phyloP scores from a whole-genome alignment of 2,329 filamentous ascomycete genomes.

The Pseudocercospora cruenta region DNA sequence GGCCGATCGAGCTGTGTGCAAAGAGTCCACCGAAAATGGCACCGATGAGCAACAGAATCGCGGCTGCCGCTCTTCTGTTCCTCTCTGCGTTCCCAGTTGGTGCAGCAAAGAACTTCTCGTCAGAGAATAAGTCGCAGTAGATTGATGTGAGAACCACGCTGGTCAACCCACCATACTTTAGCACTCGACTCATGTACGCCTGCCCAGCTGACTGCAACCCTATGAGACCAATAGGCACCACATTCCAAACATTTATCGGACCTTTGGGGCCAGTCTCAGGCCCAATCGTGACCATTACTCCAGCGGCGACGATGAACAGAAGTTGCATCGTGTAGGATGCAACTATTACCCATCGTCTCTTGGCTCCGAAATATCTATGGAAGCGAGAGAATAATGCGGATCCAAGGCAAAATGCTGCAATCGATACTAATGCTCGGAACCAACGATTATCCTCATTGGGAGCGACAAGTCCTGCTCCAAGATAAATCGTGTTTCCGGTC shows the following conservation, averaged over 20 bases:
- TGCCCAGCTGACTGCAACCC: constrained; percentile 80
- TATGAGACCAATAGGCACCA: constrained; percentile 69
- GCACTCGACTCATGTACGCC: constrained; percentile 71
- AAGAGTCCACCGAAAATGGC: constrained; percentile 59
- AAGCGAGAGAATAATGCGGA: constrained; percentile 72
- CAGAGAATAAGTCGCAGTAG: constrained; percentile 79
- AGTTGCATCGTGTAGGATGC: constrained; percentile 46
- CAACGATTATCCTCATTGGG: constrained; percentile 58
- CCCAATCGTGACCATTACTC: constrained; percentile 49
- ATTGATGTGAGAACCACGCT: constrained; percentile 80
- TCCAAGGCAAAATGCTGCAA: constrained; percentile 71
- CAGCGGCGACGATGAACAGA: constrained; percentile 44
- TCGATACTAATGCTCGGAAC: constrained; percentile 73
- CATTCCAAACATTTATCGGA: constrained; percentile 45
- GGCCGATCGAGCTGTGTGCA: constrained; percentile 55
- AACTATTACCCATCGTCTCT: constrained; percentile 67
- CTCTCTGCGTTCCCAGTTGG: constrained; percentile 54
- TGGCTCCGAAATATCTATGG: constrained; percentile 65
- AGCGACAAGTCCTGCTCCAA: constrained; percentile 70
- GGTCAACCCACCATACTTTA: constrained; percentile 71
- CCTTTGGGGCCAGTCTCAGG: constrained; percentile 26
- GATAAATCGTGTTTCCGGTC: constrained; percentile 77
- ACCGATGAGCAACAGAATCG: constrained; percentile 57
- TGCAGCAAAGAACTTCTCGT: constrained; percentile 55
- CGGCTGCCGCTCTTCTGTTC: constrained; percentile 56